Percentiles rank a stretch among this genome's conserved stretches.
Conservation (phyloP, 2,329 filamentous ascomycete genomes). For the Beauveria asiatica region DNA sequence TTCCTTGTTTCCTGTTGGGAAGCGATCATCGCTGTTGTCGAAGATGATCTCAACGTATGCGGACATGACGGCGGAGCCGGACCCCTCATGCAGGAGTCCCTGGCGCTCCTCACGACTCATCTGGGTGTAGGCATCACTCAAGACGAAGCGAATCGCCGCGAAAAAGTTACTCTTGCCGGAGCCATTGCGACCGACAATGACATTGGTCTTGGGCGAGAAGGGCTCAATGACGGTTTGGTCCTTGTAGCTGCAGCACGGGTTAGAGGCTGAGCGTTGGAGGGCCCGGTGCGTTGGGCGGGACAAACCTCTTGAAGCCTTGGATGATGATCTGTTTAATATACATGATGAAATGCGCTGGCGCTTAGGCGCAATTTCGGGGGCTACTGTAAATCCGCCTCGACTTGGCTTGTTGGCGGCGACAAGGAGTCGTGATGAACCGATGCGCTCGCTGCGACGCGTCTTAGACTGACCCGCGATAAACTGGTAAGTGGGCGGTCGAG, state of each 20-base stretch:
- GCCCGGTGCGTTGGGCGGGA: slow-evolving; percentile 10
- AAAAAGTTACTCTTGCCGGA: slow-evolving; percentile 99
- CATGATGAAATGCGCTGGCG: slow-evolving; percentile 50
- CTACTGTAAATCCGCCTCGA: not conserved
- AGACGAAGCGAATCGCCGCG: slow-evolving; percentile 94
- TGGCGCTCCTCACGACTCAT: slow-evolving; percentile 94
- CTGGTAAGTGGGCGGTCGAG: not conserved
- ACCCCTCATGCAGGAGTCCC: slow-evolving; percentile 93
- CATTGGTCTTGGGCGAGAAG: slow-evolving; percentile 94
- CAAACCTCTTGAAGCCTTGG: slow-evolving; percentile 96
- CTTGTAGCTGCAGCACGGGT: slow-evolving; percentile 67
- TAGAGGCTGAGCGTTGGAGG: slow-evolving; percentile 15
- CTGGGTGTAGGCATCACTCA: slow-evolving; percentile 94
- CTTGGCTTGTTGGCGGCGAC: slow-evolving; percentile 4
- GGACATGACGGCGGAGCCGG: slow-evolving; percentile 95
- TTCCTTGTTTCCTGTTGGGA: slow-evolving; percentile 86
- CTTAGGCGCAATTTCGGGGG: slow-evolving; percentile 28
- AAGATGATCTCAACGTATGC: slow-evolving; percentile 99
- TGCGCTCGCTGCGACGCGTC: slow-evolving; percentile 12
- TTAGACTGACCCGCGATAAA: slow-evolving; percentile 7
- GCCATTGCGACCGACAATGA: slow-evolving; percentile 97
- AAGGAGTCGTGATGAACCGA: slow-evolving; percentile 5
- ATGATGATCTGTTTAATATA: slow-evolving; percentile 99
- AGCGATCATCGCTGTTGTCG: slow-evolving; percentile 93
- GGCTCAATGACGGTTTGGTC: slow-evolving; percentile 98